Evolutionary conservation across 2,329 filamentous ascomycete genomes (phyloP).

Genomic region (Claviceps digitariae): DNA sequence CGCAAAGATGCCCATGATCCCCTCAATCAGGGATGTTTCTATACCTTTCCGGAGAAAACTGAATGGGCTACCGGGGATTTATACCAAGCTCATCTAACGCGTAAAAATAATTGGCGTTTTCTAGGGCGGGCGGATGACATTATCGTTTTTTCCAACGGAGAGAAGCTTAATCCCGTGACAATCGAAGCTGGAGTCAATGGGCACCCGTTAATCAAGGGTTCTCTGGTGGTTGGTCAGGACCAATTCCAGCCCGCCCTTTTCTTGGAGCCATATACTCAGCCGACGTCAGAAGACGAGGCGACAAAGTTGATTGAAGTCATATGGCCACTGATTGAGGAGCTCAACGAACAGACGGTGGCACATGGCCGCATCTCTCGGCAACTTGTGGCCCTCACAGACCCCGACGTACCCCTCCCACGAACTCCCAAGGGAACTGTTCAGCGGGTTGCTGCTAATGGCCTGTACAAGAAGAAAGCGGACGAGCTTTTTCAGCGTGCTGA

Average conservation of each 20-base stretch:
- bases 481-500: slow-evolving; percentile 22
- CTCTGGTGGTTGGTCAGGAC: slow-evolving; percentile 28
- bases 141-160: slow-evolving; percentile 27
- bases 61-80: slow-evolving; percentile 25
- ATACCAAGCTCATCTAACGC: slow-evolving; percentile 21
- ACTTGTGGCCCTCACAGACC: slow-evolving; percentile 24
- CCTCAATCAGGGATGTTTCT: slow-evolving; percentile 21
- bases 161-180: slow-evolving; percentile 27
- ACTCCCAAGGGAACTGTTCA: slow-evolving; percentile 34
- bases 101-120: slow-evolving; percentile 20
- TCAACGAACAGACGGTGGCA: slow-evolving; percentile 29
- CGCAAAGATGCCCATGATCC: slow-evolving; percentile 23
- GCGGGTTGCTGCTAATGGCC: slow-evolving; percentile 22
- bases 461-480: slow-evolving; percentile 31
- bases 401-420: slow-evolving; percentile 28
- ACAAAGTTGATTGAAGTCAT: slow-evolving; percentile 25
- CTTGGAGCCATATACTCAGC: slow-evolving; percentile 26
- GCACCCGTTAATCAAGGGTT: slow-evolving; percentile 16
- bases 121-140: slow-evolving; percentile 25
- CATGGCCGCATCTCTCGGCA: slow-evolving; percentile 31
- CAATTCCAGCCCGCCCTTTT: slow-evolving; percentile 33
- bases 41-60: slow-evolving; percentile 20
- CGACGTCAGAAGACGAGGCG: slow-evolving; percentile 11
- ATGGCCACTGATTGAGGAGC: slow-evolving; percentile 29
- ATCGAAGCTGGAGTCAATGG: slow-evolving; percentile 20